phyloP scores from a whole-genome alignment of 2,329 filamentous ascomycete genomes.

The Bipolaris sorokiniana region DNA sequence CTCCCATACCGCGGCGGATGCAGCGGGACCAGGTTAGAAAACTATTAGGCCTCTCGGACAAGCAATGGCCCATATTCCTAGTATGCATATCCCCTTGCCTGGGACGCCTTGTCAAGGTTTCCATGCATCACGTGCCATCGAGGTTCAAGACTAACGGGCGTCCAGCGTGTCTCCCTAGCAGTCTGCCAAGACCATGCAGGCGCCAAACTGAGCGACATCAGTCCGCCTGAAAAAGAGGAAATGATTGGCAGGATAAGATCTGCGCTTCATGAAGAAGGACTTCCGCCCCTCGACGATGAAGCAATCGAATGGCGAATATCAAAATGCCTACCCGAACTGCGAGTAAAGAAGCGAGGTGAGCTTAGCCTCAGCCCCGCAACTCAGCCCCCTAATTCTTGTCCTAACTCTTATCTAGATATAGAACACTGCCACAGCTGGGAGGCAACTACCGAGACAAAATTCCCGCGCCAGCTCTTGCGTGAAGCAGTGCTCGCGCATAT shows the following conservation, averaged over 20 bases:
- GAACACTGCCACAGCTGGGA: constrained; percentile 2
- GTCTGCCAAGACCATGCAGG: constrained; percentile 8
- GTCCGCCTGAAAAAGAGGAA: not conserved
- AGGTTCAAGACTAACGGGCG: not conserved
- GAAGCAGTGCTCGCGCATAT: constrained; percentile 7
- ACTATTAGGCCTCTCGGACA: constrained; percentile 6
- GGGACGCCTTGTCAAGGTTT: too few relatives aligned
- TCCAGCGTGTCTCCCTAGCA: constrained; percentile 7
- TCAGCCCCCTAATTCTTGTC: too few relatives aligned
- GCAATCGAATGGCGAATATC: constrained; percentile 11
- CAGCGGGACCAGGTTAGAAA: not conserved
- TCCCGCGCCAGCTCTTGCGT: not conserved
- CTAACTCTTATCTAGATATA: not conserved
- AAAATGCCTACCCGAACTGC: constrained; percentile 9
- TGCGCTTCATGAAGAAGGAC: not conserved
- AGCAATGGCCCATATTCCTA: constrained; percentile 11
- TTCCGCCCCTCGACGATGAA: constrained; percentile 1
- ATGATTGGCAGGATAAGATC: not conserved
- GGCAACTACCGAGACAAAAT: not conserved
- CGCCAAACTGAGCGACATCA: constrained; percentile 3
- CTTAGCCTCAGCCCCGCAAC: not conserved
- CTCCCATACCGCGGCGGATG: constrained; percentile 3
- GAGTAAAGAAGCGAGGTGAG: constrained; percentile 8
- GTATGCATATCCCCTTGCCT: not conserved
- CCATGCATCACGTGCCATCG: not conserved